A percentile compares a stretch with the other conserved stretches of the same genome.
These are phyloP conservation scores for Fusarium virguliforme DNA, from an alignment of 2,329 filamentous ascomycete species.

Conservation along the genomic window DNA sequence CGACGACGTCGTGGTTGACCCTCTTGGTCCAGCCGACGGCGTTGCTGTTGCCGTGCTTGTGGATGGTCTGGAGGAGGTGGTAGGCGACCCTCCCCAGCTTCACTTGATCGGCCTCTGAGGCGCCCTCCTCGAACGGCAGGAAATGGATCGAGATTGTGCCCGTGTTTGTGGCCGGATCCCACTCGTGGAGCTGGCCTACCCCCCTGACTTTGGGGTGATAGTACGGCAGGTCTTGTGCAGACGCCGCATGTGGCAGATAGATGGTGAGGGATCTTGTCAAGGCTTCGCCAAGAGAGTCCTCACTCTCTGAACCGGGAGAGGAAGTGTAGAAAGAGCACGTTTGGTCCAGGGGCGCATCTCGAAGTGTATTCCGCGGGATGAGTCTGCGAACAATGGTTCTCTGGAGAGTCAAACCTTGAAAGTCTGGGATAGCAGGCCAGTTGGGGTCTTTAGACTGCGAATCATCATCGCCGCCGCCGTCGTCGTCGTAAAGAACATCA, in stretches of 20 bases:
- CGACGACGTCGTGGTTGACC: constrained; percentile 85
- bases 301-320: constrained; percentile 24
- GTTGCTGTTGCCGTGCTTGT: constrained; percentile 81
- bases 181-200: constrained; percentile 83
- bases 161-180: constrained; percentile 60
- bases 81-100: constrained; percentile 78
- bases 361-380: constrained; percentile 84
- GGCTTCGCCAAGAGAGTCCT: constrained; percentile 40
- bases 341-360: constrained; percentile 84
- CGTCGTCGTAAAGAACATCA: constrained; percentile 73
- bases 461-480: constrained; percentile 51
- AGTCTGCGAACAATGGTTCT: constrained; percentile 82
- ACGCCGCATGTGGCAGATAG: constrained; percentile 81
- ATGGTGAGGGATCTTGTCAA: constrained; percentile 67
- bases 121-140: constrained; percentile 62
- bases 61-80: constrained; percentile 76
- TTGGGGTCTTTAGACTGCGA: constrained; percentile 4
- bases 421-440: constrained; percentile 12
- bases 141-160: constrained; percentile 75
- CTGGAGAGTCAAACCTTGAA: constrained; percentile 59
- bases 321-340: constrained; percentile 81
- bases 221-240: constrained; percentile 79
- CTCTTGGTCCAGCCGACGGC: constrained; percentile 82
- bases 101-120: constrained; percentile 43
- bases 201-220: constrained; percentile 87